These are phyloP conservation scores for Termitomyces sp. DNA, from an alignment of 768 basidiomycete genomes.

Conservation along the genomic window DNA sequence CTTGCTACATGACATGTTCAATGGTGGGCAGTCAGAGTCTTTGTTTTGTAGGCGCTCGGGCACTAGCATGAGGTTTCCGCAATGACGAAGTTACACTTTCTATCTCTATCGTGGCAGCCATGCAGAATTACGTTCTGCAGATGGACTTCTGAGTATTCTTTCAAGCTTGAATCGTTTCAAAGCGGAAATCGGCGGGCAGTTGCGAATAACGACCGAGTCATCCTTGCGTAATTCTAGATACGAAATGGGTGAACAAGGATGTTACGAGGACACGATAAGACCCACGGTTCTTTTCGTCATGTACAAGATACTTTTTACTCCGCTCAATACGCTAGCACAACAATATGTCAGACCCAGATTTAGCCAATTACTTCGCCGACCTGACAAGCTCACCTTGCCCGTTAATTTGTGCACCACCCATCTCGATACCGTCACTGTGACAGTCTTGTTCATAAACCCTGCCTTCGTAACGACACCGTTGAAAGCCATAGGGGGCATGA, in stretches of 20 bases:
- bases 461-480: conserved; percentile 74
- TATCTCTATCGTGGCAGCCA: conserved; percentile 9
- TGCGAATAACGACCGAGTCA: conserved; percentile 73
- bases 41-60: background rate
- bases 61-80: background rate
- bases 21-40: background rate
- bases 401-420: conserved; percentile 68
- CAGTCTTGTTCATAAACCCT: conserved; percentile 81
- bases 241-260: conserved; percentile 4
- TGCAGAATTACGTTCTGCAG: conserved; percentile 45
- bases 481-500: conserved; percentile 77
- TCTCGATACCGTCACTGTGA: conserved; percentile 76
- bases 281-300: conserved; percentile 71
- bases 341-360: background rate
- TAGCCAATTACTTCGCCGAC: background rate
- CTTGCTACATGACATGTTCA: conserved; percentile 3
- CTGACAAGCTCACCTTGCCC: conserved; percentile 53
- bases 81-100: conserved; percentile 1
- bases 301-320: conserved; percentile 74
- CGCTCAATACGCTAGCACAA: conserved; percentile 58
- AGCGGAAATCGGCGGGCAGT: conserved; percentile 78
- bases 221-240: conserved; percentile 54
- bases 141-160: conserved; percentile 62
- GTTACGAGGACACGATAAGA: conserved; percentile 4
- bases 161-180: conserved; percentile 74